Evolutionary conservation across 1,139 yeast species (phyloP), one percentile per base, ranked within the genome.

Genomic region (Lodderomyces margitis): DNA sequence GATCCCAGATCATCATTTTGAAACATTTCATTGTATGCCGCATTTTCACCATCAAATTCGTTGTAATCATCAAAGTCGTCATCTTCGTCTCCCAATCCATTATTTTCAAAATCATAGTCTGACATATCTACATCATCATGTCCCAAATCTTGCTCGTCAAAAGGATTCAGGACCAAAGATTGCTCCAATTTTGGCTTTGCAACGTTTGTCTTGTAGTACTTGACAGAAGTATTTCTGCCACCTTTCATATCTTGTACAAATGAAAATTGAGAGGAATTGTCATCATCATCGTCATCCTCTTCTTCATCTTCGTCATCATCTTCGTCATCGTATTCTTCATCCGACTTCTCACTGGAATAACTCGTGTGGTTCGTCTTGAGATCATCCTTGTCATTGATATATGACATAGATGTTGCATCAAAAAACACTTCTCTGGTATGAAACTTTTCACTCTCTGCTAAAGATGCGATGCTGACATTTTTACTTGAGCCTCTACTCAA

Each of bases 221-320:
- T 78, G 9, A 80, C 75, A 0, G 86, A 80, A 0, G 81, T 72
- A 46, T 81, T 81, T 51, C 87, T 61, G 2, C 86, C 87, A 17
- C 79, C 77, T 12, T 66, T 66, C 41, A 64, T 62, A 44, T 76
- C 80, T 43, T 71, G 66, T 36, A 80, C 82, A 52, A 81, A 81
- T 0, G 86, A 80, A 52, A 81, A 81, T 43, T 73, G 78, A 1
- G 80, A 74, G 1, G 74, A 63, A 7, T 64, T 38, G 25, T 61
- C 66, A 4, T 67, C 63, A 21, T 58, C 60, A 3, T 51, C 56
- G 14, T 58, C 61, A 4, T 49, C 53, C 31, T 52, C 55, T 16
- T 49, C 53, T 11, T 53, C 59, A n/a, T 53, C 52, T 19, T 42
- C 41, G 2, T 32, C 40, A 2, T 32, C 39, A 11, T 40, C 45